Conservation (phyloP, 164 flowering plant species). For the Cinnamomum chago region DNA sequence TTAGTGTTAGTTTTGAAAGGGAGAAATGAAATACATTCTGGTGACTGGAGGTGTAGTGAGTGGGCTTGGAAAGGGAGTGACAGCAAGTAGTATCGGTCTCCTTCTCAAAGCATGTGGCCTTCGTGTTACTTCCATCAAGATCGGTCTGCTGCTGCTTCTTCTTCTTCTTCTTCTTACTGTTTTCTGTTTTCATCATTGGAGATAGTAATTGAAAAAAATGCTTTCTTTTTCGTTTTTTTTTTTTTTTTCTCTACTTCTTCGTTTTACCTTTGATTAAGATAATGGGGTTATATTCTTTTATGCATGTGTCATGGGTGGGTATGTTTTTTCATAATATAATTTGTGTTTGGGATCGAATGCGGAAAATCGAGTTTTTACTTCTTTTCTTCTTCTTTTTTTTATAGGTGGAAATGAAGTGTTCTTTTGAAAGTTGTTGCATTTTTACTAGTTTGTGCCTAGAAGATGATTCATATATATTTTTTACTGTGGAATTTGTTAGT, state of each 20-base stretch:
- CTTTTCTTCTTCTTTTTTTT: too few relatives aligned
- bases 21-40: conserved; percentile 83
- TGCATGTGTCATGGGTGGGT: background rate
- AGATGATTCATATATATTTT: too few relatives aligned
- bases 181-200: background rate
- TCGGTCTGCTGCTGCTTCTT: conserved; percentile 39
- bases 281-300: background rate
- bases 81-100: conserved; percentile 91
- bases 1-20: background rate
- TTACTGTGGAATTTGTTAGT: too few relatives aligned
- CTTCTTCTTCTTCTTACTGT: background rate
- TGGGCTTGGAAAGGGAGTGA: conserved; percentile 95
- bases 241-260: too few relatives aligned
- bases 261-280: background rate
- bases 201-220: too few relatives aligned
- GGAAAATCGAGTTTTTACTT: too few relatives aligned
- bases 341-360: too few relatives aligned
- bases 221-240: too few relatives aligned
- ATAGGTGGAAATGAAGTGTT: too few relatives aligned
- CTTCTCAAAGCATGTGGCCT: conserved; percentile 89
- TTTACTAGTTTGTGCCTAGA: too few relatives aligned
- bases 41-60: conserved; percentile 99
- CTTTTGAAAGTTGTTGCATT: too few relatives aligned
- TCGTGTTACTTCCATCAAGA: conserved; percentile 86
- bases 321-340: background rate